Base-by-base conservation (phyloP, 371 early-diverging fungal species). In the Mucor indicus region DNA sequence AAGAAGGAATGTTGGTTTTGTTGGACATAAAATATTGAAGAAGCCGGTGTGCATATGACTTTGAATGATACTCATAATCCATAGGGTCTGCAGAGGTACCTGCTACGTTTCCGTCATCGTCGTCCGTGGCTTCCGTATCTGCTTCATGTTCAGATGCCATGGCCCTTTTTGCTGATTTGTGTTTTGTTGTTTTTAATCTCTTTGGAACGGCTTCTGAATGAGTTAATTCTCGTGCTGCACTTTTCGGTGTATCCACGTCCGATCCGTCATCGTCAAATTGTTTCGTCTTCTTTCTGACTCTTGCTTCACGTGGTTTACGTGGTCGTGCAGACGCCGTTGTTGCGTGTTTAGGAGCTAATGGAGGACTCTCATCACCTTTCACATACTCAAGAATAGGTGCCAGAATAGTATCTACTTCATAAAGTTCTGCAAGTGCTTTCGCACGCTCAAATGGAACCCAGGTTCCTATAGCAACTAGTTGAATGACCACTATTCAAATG, bases 401-500 rank as follows among this genome's bases (percentile, higher is more conserved):
- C 13, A 50, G 16, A 2, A 25, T 21, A 11, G 55, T 33, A 41
- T 65, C 50, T 9, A 77, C 78, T 25, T 62, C 50, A 42, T 75
- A 77, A 9, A 64, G 60, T 40, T 66, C 37, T 17, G 86, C 86
- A 1, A 96, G 64, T 39, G 79, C 72, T 16, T 86, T 75, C 7
- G 90, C 94, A 5, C 92, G 78, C 16, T 83, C 83, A 57, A 86
- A 89, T 0, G 96, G 96, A 6, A 96, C 83, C 93, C 81, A 81
- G 37, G 81, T 81, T 13, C 81, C 81, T 81, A 63, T 38, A 33
- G 20, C 10, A 22, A n/a, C n/a, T n/a, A n/a, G n/a, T n/a, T n/a
- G n/a, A n/a, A n/a, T n/a, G n/a, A n/a, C n/a, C n/a, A n/a, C n/a
- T n/a, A n/a, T n/a, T n/a, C n/a, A n/a, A n/a, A n/a, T n/a, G n/a